Evolutionary conservation across 2,329 filamentous ascomycete genomes (phyloP), one percentile per base, ranked within the genome.

Genomic region (Aspergillus quadrilineatus): DNA sequence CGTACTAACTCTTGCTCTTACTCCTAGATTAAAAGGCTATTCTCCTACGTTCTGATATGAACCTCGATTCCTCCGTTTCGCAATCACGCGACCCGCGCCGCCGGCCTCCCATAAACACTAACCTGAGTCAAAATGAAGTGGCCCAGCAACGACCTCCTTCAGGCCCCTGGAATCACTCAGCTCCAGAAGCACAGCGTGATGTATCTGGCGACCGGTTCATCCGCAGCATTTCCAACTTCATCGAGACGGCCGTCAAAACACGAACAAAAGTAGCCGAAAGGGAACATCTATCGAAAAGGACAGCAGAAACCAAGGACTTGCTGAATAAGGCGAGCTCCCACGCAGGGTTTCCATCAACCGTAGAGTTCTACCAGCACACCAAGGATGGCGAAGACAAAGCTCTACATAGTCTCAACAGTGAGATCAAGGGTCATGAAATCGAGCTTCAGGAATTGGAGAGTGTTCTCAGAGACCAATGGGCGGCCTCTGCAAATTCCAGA

Each of bases 181-280:
- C 43, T 12, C 15, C 29, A 26, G 55, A 55, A 15, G 8, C 6
- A 6, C 54, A 48, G 17, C 54, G 50, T 46, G 54, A 45, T 15
- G 7, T 22, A 12, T 9, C 50, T 39, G 51, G 49, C 14, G 63
- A 80, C 77, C 81, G 82, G 60, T 75, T 80, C 57, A 15, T 66
- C 30, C 64, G 57, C 39, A 55, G 57, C 3, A 55, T 70, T 36
- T 57, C 63, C 5, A 63, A 66, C 4, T 58, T 68, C 32, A 55
- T 64, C 5, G 59, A 62, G 36, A 49, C 61, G 8, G 55, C 56
- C 3, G 60, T 76, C 6, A 65, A 69, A 41, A 56, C 57, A 10
- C 50, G 55, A 7, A 65, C 64, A 30, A 53, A 69, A 6, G 64
- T 70, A 7, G 60, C 69, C 2, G 62, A 65, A 36, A 67, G 59